Evolutionary conservation across 305 asterid genomes (phyloP).

Genomic region (Rubia peregrina): DNA sequence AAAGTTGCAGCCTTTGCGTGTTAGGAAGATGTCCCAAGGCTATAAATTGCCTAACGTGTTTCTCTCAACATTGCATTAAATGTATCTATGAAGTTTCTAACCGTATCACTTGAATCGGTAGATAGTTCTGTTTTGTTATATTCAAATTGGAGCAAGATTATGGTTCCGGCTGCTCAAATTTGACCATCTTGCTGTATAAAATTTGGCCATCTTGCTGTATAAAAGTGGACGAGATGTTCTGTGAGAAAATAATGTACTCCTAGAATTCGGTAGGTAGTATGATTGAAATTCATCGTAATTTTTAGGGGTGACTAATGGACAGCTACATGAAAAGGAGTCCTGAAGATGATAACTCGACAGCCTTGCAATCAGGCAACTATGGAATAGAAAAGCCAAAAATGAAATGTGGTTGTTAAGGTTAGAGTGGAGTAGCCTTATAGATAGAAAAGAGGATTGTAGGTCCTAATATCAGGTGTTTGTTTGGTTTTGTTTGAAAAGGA

Average conservation of each 20-base stretch:
- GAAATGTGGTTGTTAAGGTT: background rate
- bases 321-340: background rate
- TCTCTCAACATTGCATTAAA: background rate
- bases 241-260: background rate
- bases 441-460: background rate
- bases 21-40: background rate
- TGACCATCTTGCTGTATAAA: background rate
- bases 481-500: background rate
- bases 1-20: background rate
- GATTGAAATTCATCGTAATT: background rate
- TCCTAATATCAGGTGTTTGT: constrained; percentile 1
- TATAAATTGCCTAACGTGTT: background rate
- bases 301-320: background rate
- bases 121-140: background rate
- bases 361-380: background rate
- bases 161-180: background rate
- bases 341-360: background rate
- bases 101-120: background rate
- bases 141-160: background rate
- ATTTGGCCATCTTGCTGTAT: background rate
- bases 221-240: background rate
- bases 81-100: background rate
- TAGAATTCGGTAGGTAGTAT: background rate
- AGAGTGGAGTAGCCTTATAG: background rate
- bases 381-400: background rate